A percentile compares a stretch with the other conserved stretches of the same genome.
These are phyloP conservation scores for Ceratobasidium sp. DNA, from an alignment of 1,284 basidiomycete species.

Conservation along the genomic window DNA sequence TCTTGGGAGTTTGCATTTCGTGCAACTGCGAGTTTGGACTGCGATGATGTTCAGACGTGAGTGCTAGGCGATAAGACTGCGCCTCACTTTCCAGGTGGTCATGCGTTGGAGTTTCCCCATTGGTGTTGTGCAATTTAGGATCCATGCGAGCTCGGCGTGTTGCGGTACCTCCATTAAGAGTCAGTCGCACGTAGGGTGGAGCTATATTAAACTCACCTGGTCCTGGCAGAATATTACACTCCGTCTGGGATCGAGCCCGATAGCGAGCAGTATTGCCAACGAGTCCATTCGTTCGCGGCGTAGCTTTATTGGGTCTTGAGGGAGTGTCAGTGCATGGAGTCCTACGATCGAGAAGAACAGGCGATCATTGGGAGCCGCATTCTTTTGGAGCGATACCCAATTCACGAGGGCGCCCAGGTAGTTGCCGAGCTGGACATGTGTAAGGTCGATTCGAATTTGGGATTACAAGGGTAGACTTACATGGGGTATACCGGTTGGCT, in stretches of 20 bases:
- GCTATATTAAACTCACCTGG: constrained; percentile 62
- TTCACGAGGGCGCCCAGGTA: constrained; percentile 89
- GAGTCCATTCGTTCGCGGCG: constrained; percentile 72
- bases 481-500: constrained; percentile 54
- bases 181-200: background rate
- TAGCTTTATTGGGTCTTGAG: constrained; percentile 76
- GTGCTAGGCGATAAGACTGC: background rate
- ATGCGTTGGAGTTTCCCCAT: constrained; percentile 85
- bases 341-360: constrained; percentile 90
- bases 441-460: background rate
- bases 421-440: constrained; percentile 77
- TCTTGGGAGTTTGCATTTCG: constrained; percentile 75
- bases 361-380: constrained; percentile 63
- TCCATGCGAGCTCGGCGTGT: constrained; percentile 92
- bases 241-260: constrained; percentile 81
- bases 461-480: constrained; percentile 42
- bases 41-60: background rate
- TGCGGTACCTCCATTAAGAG: constrained; percentile 66
- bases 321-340: constrained; percentile 90
- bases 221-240: constrained; percentile 89
- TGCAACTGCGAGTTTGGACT: constrained; percentile 78
- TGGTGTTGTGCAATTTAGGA: constrained; percentile 83
- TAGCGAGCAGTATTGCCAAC: constrained; percentile 82
- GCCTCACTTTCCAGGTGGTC: constrained; percentile 91
- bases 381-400: constrained; percentile 82